Conservation (phyloP, 2,329 filamentous ascomycete genomes). For the Exserohilum rostratum region DNA sequence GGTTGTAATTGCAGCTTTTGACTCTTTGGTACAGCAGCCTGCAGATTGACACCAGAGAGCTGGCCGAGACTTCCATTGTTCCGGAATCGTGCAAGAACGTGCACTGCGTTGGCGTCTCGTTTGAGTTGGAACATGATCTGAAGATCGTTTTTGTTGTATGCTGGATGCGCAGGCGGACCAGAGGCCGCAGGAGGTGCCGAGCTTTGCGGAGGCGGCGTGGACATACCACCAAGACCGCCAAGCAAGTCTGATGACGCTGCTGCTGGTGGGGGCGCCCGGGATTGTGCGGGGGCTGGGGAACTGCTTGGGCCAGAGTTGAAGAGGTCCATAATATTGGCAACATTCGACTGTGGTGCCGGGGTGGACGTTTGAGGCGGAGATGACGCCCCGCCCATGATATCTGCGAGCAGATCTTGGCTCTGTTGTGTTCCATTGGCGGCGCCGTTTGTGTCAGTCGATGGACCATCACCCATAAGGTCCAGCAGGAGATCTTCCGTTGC, state of each 20-base stretch:
- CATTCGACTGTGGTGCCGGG: conserved; percentile 48
- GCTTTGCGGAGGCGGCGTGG: conserved; percentile 57
- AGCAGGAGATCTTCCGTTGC: conserved; percentile 90
- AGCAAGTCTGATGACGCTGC: conserved; percentile 51
- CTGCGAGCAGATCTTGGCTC: conserved; percentile 85
- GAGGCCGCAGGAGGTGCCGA: conserved; percentile 45
- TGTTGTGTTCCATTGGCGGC: conserved; percentile 62
- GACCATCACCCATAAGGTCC: conserved; percentile 85
- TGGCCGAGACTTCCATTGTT: conserved; percentile 71
- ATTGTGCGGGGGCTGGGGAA: conserved; percentile 46
- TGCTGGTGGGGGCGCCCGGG: conserved; percentile 47
- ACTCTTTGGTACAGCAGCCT: conserved; percentile 94
- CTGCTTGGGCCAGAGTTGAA: conserved; percentile 63
- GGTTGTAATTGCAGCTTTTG: conserved; percentile 92
- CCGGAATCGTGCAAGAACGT: conserved; percentile 82
- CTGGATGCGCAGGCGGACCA: conserved; percentile 64
- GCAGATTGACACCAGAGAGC: conserved; percentile 79
- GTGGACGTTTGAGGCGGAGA: conserved; percentile 51
- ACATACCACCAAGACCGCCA: conserved; percentile 52
- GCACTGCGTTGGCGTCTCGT: conserved; percentile 78
- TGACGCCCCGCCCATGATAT: conserved; percentile 76
- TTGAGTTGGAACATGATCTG: conserved; percentile 82
- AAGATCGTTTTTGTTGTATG: conserved; percentile 86
- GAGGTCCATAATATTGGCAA: conserved; percentile 83
- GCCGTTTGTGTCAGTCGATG: conserved; percentile 59